Evolutionary conservation across 83 land plant species (phyloP), one percentile per base, ranked within the genome.

Genomic region (Thuja plicata): DNA sequence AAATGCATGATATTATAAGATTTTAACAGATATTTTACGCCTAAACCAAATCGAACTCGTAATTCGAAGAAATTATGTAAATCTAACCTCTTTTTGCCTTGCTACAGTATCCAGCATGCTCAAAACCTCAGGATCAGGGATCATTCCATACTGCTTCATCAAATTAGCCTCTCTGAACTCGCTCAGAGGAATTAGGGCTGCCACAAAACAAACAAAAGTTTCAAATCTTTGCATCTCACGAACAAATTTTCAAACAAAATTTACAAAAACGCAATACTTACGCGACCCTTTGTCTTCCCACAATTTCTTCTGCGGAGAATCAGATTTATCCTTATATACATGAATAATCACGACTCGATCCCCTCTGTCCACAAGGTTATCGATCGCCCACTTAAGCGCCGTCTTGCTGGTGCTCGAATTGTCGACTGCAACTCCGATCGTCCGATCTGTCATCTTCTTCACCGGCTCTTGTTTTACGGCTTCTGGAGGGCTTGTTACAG

Each of bases 341-440:
- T 93, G 91, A 46, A 96, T 89, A 1, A 95, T 1, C 41, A 91
- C 62, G 43, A 96, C 27, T 11, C 41, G 92, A 85, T 95, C 97
- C 15, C 91, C 93, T 19, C 24, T 85, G 70, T 86, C 85, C 32
- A 91, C 87, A 24, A 95, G 87, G 86, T 93, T 94, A 73, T 94
- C 92, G 9, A 92, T 86, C 12, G 93, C 91, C 96, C 97, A 94
- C 71, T 70, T 78, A 15, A 96, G 91, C 16, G 97, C 97, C 37
- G 86, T 40, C 81, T 91, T 95, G 92, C 97, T 96, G 87, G 84
- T 94, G 30, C 88, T 30, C 5, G 97, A 96, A 88, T 87, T 92
- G 84, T 96, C 96, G 90, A 96, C 89, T 37, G 93, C 97, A 9
- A 96, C 88, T 24, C 97, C 97, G 15, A 96, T 79, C n/a, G 87